Percentiles rank a stretch among this genome's conserved stretches.
Conservation (phyloP, 2,329 filamentous ascomycete species). For the Ceratocystiopsis minuta region DNA sequence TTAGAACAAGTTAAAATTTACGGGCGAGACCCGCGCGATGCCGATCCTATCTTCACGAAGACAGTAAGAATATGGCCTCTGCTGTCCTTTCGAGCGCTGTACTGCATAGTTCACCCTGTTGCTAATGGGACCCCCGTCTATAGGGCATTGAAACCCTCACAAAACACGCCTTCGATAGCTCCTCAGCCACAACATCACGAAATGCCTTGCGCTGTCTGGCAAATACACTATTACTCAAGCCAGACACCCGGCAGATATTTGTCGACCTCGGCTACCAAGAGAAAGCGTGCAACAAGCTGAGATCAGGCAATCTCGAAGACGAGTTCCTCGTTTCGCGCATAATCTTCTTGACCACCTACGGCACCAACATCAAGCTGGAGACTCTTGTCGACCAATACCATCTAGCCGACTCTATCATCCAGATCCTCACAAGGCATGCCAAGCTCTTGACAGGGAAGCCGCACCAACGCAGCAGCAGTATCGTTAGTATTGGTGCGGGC, state of each 20-base stretch:
- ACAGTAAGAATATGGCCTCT: constrained; percentile 22
- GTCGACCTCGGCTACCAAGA: constrained; percentile 50
- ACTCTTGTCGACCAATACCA: constrained; percentile 46
- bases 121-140: background rate
- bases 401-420: constrained; percentile 48
- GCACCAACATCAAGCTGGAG: constrained; percentile 47
- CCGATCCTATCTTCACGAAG: constrained; percentile 71
- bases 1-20: constrained; percentile 60
- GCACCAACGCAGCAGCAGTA: constrained; percentile 8
- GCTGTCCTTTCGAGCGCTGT: too few species aligned
- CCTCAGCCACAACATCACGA: constrained; percentile 43
- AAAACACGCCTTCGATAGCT: constrained; percentile 53
- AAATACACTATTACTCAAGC: constrained; percentile 60
- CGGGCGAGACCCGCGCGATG: constrained; percentile 51
- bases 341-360: constrained; percentile 65
- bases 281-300: constrained; percentile 52
- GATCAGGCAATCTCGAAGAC: constrained; percentile 58
- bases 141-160: constrained; percentile 61
- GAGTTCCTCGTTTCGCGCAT: constrained; percentile 74
- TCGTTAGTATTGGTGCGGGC: background rate
- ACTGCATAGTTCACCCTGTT: too few species aligned
- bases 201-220: constrained; percentile 69
- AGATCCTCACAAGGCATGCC: constrained; percentile 54
- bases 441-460: constrained; percentile 18
- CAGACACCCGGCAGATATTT: constrained; percentile 51